Conservation (phyloP, 2,329 filamentous ascomycete species). For the Berkeleyomyces rouxiae region DNA sequence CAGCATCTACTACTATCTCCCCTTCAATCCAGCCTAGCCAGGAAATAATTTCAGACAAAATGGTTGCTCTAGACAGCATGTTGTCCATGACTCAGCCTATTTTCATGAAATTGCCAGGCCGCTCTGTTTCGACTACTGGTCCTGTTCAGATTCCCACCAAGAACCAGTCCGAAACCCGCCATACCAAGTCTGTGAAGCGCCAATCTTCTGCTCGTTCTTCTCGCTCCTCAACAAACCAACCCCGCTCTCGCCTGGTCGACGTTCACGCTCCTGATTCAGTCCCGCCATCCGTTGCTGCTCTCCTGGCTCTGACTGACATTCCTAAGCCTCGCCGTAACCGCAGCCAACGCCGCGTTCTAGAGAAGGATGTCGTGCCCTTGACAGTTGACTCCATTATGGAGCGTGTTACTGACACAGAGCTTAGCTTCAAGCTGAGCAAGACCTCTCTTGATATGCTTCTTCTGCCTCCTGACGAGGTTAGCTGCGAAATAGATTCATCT, state of each 20-base stretch:
- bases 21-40: neutral
- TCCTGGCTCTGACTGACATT: slow-evolving; percentile 46
- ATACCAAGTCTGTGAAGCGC: slow-evolving; percentile 5
- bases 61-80: neutral
- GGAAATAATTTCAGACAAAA: slow-evolving; percentile 1
- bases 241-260: slow-evolving; percentile 23
- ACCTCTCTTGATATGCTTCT: slow-evolving; percentile 43
- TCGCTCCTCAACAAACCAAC: slow-evolving; percentile 20
- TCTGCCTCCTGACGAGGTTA: slow-evolving; percentile 41
- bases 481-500: slow-evolving; percentile 28
- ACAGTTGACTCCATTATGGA: slow-evolving; percentile 11
- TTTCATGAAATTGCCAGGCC: slow-evolving; percentile 12
- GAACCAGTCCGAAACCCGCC: neutral
- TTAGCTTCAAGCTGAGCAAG: slow-evolving; percentile 36
- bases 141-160: slow-evolving; percentile 39
- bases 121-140: slow-evolving; percentile 23
- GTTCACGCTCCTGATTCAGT: slow-evolving; percentile 36
- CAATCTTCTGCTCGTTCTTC: slow-evolving; percentile 22
- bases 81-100: slow-evolving; percentile 6
- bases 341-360: slow-evolving; percentile 30
- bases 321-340: slow-evolving; percentile 25
- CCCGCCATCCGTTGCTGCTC: slow-evolving; percentile 41
- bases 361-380: slow-evolving; percentile 25
- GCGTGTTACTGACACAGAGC: slow-evolving; percentile 20
- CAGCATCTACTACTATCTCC: slow-evolving; percentile 10